Evolutionary conservation across 441 rosid genomes (phyloP), one percentile per base, ranked within the genome.

Genomic region (Mallotus repandus): DNA sequence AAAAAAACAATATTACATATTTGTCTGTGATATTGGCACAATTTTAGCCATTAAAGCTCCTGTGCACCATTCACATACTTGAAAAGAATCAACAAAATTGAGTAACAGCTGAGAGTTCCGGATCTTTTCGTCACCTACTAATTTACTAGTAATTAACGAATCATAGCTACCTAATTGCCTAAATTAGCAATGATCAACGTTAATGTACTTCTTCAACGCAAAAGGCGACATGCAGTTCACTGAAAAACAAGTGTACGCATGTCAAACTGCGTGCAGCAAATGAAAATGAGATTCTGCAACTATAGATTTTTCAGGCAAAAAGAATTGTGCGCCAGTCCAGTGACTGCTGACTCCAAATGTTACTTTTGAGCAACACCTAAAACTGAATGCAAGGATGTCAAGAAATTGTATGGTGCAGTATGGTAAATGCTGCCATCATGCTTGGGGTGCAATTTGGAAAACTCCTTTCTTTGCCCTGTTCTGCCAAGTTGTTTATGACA

Each of bases 401-500:
- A 25, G 35, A 41, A 0, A 10, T 10, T 1, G 19, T 8, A 67
- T 79, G 84, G 77, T 79, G 35, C 61, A 93, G 83, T 50, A 93
- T 83, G 70, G 86, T 80, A 1, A 83, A 85, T 69, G 96, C 94
- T 32, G 98, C 97, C 65, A 89, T 76, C 78, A 57, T 62, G 74
- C 96, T 89, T 10, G 97, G 96, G 50, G 82, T 77, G 77, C 74
- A 65, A 45, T 52, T 32, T 2, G 76, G 77, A 10, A 70, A 63
- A 14, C 14, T 77, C 83, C 21, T 55, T 62, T 38, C 71, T 64
- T 46, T 35, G 74, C 59, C 73, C 67, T 54, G 64, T 72, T 61
- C 68, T 62, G 35, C 63, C 55, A 67, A 76, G 70, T 70, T 74
- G 58, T 77, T 61, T n/a, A 72, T 15, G n/a, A 38, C 57, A 29